Base-by-base conservation (phyloP, 148 eudicot genomes). In the Cornus suecica region DNA sequence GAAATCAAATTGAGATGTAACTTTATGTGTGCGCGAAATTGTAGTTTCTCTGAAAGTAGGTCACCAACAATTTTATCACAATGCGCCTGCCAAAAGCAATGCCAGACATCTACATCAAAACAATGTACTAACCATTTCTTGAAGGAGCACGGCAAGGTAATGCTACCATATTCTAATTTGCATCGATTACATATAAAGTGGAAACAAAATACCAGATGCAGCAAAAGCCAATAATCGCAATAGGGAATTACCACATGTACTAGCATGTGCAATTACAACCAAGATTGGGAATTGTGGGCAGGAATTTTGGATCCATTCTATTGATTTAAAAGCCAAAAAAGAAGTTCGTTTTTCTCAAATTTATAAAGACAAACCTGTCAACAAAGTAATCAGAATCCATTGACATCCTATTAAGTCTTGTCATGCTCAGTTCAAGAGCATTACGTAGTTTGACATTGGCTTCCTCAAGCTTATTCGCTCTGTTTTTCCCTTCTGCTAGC, bases 381-480 rank as follows among this genome's bases (percentile, higher is more conserved):
- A 95, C 99, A 37, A 88, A 86, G 85, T 83, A 89, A 88, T 92
- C 97, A 24, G 99, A 95, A 79, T 95, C 99, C 86, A 92, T 82
- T 7, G 99, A 95, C 99, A 92, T 95, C 80, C 99, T 91, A 79
- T 92, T 95, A 76, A 95, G 88, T 76, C 97, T 88, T 25, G 97
- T 89, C 99, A 95, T 95, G 89, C 97, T 95, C 80, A 91, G 99
- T 85, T 95, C 99, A 30, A 95, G 89, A 66, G 97, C 99, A 69
- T 97, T 93, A 8, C 97, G 97, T 41, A 95, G 76, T 81, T 95
- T 95, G 66, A 81, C 85, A 82, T 95, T 95, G 85, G 93, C 99
- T 69, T 92, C 97, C 86, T 91, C 97, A 60, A 95, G 77, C 85
- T 95, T 95, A 83, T 85, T 86, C 65, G 91, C 93, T 66, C 97